Base-by-base conservation (phyloP, 352 stramenopile species). In the Pilasporangium apinafurcum region DNA sequence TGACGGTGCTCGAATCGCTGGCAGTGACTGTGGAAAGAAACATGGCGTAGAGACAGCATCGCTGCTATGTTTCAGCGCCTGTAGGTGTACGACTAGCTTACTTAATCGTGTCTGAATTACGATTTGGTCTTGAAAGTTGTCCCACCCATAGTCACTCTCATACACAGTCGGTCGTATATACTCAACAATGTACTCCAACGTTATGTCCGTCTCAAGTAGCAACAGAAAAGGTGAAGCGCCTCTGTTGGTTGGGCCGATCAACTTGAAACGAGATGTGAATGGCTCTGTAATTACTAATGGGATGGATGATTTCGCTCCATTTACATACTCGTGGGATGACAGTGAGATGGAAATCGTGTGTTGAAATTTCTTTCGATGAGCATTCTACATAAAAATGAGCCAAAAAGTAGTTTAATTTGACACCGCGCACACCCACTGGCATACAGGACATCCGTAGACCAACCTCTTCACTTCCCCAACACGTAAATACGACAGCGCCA, bases 101-200 rank as follows among this genome's bases (percentile, higher is more conserved):
- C 67, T 59, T 3, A 85, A 48, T n/a, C 59, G 64, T 1, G 62
- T 80, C 43, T 88, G 69, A 20, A 88, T 56, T 21, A 73, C 59
- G 17, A 88, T 31, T 35, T 81, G 69, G 45, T 88, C 75, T 35
- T 83, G 75, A 39, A 88, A 88, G 22, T 88, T 71, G 24, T 81
- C 55, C 56, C 57, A 79, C 3, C 37, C 56, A 33, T 51, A 78
- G 44, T 85, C 75, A n/a, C 69, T 76, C 26, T 80, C 60, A 9
- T 25, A 43, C 2, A 51, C 40, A 5, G 33, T 27, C 0, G 76
- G 76, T 4, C 42, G 53, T 4, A 49, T 27, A 44, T 85, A 89
- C 46, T 62, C 52, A 17, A 81, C 33, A 8, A n/a, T 36, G 29
- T 61, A 83, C 7, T 49, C 49, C 13, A 59, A 22, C 26, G 40